These are phyloP conservation scores for Suillus bovinus DNA, from an alignment of 768 basidiomycete genomes.

Conservation along the genomic window DNA sequence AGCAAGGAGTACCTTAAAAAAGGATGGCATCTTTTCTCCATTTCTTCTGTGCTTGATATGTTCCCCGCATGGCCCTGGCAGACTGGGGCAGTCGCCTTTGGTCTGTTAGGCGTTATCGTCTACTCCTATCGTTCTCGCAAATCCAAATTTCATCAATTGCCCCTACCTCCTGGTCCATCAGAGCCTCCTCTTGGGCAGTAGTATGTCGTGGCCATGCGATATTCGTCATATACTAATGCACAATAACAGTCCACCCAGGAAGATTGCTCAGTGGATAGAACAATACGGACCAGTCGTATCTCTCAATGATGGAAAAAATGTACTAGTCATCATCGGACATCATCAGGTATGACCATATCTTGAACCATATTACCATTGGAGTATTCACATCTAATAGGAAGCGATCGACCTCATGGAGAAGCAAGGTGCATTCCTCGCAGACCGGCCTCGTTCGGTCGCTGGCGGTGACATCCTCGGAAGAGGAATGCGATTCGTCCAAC, in stretches of 20 bases:
- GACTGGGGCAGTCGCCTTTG: not conserved
- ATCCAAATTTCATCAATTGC: too few relatives aligned
- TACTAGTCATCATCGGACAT: slow-evolving; percentile 12
- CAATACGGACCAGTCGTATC: slow-evolving; percentile 13
- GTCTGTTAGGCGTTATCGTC: not conserved
- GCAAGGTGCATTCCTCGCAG: slow-evolving; percentile 50
- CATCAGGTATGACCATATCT: slow-evolving; percentile 2
- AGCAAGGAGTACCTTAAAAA: too few relatives aligned
- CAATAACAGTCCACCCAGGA: not conserved
- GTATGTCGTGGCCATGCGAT: not conserved
- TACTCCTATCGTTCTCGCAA: not conserved
- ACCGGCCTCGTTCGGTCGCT: slow-evolving; percentile 52
- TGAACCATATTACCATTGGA: slow-evolving; percentile 23
- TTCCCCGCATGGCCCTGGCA: not conserved
- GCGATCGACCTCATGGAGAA: slow-evolving; percentile 63
- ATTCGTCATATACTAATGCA: not conserved
- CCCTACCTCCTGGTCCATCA: slow-evolving; percentile 10
- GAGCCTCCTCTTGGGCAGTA: slow-evolving; percentile 5
- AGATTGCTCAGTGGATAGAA: slow-evolving; percentile 11
- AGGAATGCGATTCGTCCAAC: slow-evolving; percentile 56
- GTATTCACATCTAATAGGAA: slow-evolving; percentile 15
- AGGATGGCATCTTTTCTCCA: too few relatives aligned
- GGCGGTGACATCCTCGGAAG: slow-evolving; percentile 58
- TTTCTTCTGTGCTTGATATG: too few relatives aligned
- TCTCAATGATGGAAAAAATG: slow-evolving; percentile 5